Percentiles rank a stretch among this genome's conserved stretches.
Evolutionary conservation across 352 stramenopile genomes (phyloP).

Genomic region (Globisporangium abappressorium): DNA sequence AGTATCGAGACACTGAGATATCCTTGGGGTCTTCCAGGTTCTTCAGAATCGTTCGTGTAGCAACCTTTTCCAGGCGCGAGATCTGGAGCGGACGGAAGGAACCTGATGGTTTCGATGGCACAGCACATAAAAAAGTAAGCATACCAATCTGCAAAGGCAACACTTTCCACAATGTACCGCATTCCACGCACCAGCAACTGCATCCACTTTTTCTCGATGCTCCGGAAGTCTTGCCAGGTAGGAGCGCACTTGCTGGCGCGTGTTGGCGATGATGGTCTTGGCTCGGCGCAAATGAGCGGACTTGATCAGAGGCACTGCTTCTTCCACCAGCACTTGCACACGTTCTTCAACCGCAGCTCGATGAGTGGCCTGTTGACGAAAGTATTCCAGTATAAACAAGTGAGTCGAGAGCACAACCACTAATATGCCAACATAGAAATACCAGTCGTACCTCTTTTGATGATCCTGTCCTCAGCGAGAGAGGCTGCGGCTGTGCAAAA

Average conservation of each 20-base stretch:
- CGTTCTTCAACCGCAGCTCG: slow-evolving; percentile 27
- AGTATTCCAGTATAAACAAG: background rate
- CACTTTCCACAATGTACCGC: no score
- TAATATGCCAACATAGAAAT: background rate
- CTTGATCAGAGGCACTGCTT: slow-evolving; percentile 37
- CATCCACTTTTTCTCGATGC: slow-evolving; percentile 25
- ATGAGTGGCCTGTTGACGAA: slow-evolving; percentile 12
- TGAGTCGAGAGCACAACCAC: background rate
- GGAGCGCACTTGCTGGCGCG: slow-evolving; percentile 35
- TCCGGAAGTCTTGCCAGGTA: slow-evolving; percentile 32
- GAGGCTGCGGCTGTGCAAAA: slow-evolving; percentile 18
- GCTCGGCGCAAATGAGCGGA: slow-evolving; percentile 26
- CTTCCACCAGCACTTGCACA: slow-evolving; percentile 36
- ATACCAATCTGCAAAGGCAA: background rate
- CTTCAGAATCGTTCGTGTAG: slow-evolving; percentile 37
- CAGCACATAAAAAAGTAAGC: background rate
- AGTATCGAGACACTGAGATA: slow-evolving; percentile 29
- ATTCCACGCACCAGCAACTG: slow-evolving; percentile 9
- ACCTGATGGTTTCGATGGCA: background rate
- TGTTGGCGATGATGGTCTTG: slow-evolving; percentile 35
- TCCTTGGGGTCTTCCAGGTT: slow-evolving; percentile 27
- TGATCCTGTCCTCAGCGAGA: slow-evolving; percentile 27
- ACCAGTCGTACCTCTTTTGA: slow-evolving; percentile 12
- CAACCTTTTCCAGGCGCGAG: slow-evolving; percentile 45
- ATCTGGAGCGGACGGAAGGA: slow-evolving; percentile 26